A percentile compares a stretch with the other conserved stretches of the same genome.
phyloP scores from a whole-genome alignment of 495 filamentous ascomycete species.

The Tuber magnatum region DNA sequence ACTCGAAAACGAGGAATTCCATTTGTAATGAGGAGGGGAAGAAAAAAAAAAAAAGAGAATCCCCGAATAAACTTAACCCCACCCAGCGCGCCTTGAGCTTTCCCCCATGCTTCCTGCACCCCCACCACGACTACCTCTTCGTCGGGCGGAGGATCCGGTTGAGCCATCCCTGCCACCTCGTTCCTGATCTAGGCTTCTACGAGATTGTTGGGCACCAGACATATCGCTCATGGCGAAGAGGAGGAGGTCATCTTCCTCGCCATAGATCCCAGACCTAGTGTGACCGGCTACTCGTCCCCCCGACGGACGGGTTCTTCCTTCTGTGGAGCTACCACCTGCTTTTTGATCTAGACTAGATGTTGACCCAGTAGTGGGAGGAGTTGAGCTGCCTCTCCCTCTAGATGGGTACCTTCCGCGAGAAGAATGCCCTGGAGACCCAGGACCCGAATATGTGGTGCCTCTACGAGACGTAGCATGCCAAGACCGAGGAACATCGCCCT shows the following conservation, averaged over 20 bases:
- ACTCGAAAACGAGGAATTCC: neutral
- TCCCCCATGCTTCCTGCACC: conserved; percentile 16
- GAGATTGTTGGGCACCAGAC: conserved; percentile 32
- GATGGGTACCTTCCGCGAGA: conserved; percentile 6
- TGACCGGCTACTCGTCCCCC: conserved; percentile 36
- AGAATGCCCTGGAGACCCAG: conserved; percentile 20
- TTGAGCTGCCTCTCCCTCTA: conserved; percentile 13
- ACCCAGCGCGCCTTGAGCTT: conserved; percentile 13
- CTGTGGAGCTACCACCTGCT: conserved; percentile 4
- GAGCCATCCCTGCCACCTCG: conserved; percentile 18
- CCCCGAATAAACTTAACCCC: conserved; percentile 9
- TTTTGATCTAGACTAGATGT: conserved; percentile 14
- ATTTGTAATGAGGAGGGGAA: neutral
- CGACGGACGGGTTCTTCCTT: conserved; percentile 10
- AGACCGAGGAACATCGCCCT: conserved; percentile 19
- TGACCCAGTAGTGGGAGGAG: conserved; percentile 15
- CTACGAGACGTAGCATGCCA: conserved; percentile 2
- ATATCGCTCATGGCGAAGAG: conserved; percentile 41
- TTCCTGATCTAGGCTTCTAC: conserved; percentile 35
- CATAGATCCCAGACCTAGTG: conserved; percentile 15
- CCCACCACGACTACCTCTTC: conserved; percentile 17
- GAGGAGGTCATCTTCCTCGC: conserved; percentile 38
- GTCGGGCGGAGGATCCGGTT: conserved; percentile 16
- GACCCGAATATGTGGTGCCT: conserved; percentile 14
- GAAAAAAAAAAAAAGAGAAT: neutral